Evolutionary conservation across 805 yeast genomes (phyloP).

Genomic region (Yueomyces sinensis): DNA sequence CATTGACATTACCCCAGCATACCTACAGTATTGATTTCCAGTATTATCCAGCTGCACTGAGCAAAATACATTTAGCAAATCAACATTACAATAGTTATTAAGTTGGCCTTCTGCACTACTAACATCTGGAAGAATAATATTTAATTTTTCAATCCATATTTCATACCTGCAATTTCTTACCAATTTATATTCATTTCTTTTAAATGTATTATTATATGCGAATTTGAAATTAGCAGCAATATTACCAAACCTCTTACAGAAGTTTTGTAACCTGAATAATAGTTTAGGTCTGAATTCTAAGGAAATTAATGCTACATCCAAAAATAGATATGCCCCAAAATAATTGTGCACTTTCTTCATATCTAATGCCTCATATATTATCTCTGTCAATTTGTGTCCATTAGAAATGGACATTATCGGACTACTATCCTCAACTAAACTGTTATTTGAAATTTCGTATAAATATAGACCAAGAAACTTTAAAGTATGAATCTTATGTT

Average conservation of each 20-base stretch:
- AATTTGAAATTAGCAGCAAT: too few species aligned
- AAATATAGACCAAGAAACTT: background rate
- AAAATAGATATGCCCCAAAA: background rate
- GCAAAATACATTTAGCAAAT: too few species aligned
- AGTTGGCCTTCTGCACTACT: too few species aligned
- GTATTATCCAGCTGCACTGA: background rate
- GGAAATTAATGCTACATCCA: background rate
- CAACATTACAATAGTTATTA: too few species aligned
- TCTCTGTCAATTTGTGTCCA: background rate
- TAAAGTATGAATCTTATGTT: background rate
- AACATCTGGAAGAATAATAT: background rate
- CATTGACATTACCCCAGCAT: background rate
- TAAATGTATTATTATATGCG: background rate
- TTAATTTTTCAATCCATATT: background rate
- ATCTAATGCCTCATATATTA: background rate
- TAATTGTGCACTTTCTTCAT: background rate
- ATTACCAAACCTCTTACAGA: background rate
- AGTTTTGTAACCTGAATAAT: background rate
- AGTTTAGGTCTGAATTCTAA: background rate
- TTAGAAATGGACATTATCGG: background rate
- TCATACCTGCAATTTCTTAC: background rate
- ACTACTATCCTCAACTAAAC: background rate
- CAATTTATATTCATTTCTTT: too few species aligned
- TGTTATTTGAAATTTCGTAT: too few species aligned
- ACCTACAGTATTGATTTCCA: background rate